phyloP scores from a whole-genome alignment of 805 yeast species.

The Starmerella etchellsii region DNA sequence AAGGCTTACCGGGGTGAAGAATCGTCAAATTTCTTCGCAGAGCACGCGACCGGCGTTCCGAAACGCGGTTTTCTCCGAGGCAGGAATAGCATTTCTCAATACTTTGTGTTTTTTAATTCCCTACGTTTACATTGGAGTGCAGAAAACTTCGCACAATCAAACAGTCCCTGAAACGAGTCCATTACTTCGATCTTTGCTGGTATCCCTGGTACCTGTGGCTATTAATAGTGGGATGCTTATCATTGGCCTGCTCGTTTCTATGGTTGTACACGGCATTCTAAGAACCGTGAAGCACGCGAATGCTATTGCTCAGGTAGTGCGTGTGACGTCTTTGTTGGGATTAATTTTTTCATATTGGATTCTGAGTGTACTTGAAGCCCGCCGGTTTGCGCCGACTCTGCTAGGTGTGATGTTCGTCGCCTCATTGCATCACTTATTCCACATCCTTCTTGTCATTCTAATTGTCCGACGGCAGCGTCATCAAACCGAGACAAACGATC shows the following conservation, averaged over 20 bases:
- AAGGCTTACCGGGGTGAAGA: slow-evolving; percentile 72
- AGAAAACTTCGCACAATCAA: slow-evolving; percentile 48
- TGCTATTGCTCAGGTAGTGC: slow-evolving; percentile 43
- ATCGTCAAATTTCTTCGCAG: slow-evolving; percentile 32
- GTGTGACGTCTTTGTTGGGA: slow-evolving; percentile 38
- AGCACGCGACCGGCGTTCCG: slow-evolving; percentile 54
- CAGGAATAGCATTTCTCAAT: slow-evolving; percentile 46
- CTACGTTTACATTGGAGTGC: slow-evolving; percentile 59
- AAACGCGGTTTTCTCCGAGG: slow-evolving; percentile 57
- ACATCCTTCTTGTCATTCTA: slow-evolving; percentile 38
- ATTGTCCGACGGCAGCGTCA: slow-evolving; percentile 49
- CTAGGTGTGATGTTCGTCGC: slow-evolving; percentile 47
- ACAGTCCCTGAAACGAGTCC: slow-evolving; percentile 28
- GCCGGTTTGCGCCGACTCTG: slow-evolving; percentile 47
- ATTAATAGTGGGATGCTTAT: slow-evolving; percentile 17
- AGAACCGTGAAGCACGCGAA: neutral
- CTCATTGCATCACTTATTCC: slow-evolving; percentile 45
- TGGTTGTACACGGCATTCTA: neutral
- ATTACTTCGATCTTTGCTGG: slow-evolving; percentile 39
- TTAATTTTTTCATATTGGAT: slow-evolving; percentile 48
- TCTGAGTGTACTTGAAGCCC: slow-evolving; percentile 55
- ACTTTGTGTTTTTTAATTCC: slow-evolving; percentile 47
- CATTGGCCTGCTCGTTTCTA: slow-evolving; percentile 20
- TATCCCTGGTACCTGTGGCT: slow-evolving; percentile 14
- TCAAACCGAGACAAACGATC: slow-evolving; percentile 44